These are phyloP conservation scores for Hanseniaspora valbyensis DNA, from an alignment of 805 yeast genomes.

Conservation along the genomic window DNA sequence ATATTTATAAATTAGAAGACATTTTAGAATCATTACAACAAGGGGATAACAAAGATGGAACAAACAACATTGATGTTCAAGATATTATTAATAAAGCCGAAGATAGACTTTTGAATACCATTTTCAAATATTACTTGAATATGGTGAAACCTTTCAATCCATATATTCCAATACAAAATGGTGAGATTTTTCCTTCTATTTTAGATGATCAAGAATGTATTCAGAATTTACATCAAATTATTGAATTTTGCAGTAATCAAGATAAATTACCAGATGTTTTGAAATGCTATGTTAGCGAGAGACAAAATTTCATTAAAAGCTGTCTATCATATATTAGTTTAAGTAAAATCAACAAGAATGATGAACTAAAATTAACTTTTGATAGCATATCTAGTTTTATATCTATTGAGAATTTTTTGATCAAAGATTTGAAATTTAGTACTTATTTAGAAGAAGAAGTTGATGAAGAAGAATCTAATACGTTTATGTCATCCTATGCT, in stretches of 20 bases:
- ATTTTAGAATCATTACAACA: conserved; percentile 37
- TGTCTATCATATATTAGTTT: conserved; percentile 10
- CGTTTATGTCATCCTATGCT: conserved; percentile 7
- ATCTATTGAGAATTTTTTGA: conserved; percentile 9
- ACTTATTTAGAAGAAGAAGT: conserved; percentile 2
- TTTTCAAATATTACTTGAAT: conserved; percentile 3
- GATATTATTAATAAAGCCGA: conserved; percentile 11
- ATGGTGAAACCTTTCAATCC: conserved; percentile 12
- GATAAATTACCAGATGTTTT: conserved; percentile 3
- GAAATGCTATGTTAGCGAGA: conserved; percentile 3
- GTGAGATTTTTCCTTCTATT: conserved; percentile 8
- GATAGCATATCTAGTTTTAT: conserved; percentile 8
- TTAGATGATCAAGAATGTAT: conserved; percentile 8
- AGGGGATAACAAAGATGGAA: conserved; percentile 14
- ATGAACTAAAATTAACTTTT: conserved; percentile 6
- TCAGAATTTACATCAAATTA: conserved; percentile 4
- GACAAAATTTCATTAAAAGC: conserved; percentile 6
- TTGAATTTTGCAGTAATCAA: conserved; percentile 11
- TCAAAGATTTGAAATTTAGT: conserved; percentile 10
- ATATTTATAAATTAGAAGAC: conserved; percentile 36
- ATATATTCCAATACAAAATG: conserved; percentile 1
- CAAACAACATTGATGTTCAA: conserved; percentile 16
- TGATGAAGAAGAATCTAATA: background rate
- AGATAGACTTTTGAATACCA: background rate
- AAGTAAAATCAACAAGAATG: conserved; percentile 4